A percentile compares a stretch with the other conserved stretches of the same genome.
Evolutionary conservation across 2,329 filamentous ascomycete species (phyloP).

Genomic region (Curvularia eragrostidis): DNA sequence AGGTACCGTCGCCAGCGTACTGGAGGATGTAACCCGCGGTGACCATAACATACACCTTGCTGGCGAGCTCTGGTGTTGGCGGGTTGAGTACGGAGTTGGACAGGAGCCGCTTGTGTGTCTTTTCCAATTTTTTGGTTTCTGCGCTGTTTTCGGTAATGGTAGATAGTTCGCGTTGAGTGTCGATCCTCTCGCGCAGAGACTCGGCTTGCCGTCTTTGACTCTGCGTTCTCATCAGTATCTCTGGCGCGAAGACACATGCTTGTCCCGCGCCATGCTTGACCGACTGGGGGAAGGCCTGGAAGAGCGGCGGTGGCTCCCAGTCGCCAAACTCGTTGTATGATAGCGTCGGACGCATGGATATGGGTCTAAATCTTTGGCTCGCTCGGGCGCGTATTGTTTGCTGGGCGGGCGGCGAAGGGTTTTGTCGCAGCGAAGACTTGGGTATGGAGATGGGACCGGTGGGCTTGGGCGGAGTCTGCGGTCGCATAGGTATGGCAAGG

Average conservation of each 20-base stretch:
- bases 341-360: constrained; percentile 36
- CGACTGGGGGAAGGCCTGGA: constrained; percentile 85
- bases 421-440: constrained; percentile 40
- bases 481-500: constrained; percentile 46
- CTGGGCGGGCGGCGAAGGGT: constrained; percentile 39
- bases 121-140: constrained; percentile 46
- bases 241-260: constrained; percentile 71
- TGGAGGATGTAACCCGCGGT: constrained; percentile 76
- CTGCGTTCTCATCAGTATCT: constrained; percentile 68
- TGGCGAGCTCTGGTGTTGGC: constrained; percentile 69
- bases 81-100: constrained; percentile 52
- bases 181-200: constrained; percentile 47
- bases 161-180: constrained; percentile 45
- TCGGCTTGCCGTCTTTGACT: constrained; percentile 61
- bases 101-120: constrained; percentile 53
- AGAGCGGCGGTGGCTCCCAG: constrained; percentile 71
- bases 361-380: constrained; percentile 41
- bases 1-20: constrained; percentile 73
- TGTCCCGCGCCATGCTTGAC: constrained; percentile 76
- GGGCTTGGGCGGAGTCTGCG: constrained; percentile 37
- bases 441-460: constrained; percentile 27
- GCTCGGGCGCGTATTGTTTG: constrained; percentile 43
- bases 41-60: constrained; percentile 75
- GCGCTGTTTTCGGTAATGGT: constrained; percentile 36
- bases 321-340: constrained; percentile 42